Percentiles rank a stretch among this genome's conserved stretches.
phyloP scores from a whole-genome alignment of 2,329 filamentous ascomycete species.

The Fusarium verticillioides region DNA sequence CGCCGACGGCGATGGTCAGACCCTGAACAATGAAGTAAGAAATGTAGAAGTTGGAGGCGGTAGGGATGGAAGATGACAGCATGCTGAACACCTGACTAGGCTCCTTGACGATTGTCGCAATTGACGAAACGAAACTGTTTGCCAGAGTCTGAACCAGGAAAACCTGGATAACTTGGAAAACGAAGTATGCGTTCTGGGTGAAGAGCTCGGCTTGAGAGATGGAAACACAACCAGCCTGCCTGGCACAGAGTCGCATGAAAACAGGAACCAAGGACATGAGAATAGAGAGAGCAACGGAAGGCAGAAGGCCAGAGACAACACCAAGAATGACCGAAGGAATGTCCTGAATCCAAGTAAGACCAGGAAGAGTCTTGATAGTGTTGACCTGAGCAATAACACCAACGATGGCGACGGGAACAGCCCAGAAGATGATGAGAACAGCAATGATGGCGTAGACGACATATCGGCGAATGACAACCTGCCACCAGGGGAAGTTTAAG shows the following conservation, averaged over 20 bases:
- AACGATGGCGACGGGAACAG: conserved; percentile 78
- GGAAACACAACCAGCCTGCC: conserved; percentile 81
- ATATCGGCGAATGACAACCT: conserved; percentile 76
- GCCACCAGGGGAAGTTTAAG: conserved; percentile 75
- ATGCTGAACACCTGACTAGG: conserved; percentile 71
- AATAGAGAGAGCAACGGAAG: conserved; percentile 79
- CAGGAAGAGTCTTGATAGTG: conserved; percentile 73
- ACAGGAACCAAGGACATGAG: conserved; percentile 85
- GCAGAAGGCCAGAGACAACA: conserved; percentile 84
- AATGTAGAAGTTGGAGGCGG: conserved; percentile 92
- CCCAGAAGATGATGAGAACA: conserved; percentile 87
- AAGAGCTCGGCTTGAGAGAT: conserved; percentile 84
- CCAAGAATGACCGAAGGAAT: conserved; percentile 78
- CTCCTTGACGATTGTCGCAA: conserved; percentile 69
- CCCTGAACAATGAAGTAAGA: conserved; percentile 90
- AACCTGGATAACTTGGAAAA: conserved; percentile 91
- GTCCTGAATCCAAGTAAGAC: conserved; percentile 77
- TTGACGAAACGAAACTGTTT: conserved; percentile 79
- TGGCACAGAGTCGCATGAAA: conserved; percentile 75
- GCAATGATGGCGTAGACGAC: conserved; percentile 73
- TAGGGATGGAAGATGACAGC: conserved; percentile 79
- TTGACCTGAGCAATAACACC: conserved; percentile 87
- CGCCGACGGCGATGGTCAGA: conserved; percentile 77
- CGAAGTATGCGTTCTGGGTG: conserved; percentile 92
- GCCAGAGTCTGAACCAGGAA: conserved; percentile 88